Conservation (phyloP, 768 basidiomycete genomes). For the Leccinum disarticulatum region DNA sequence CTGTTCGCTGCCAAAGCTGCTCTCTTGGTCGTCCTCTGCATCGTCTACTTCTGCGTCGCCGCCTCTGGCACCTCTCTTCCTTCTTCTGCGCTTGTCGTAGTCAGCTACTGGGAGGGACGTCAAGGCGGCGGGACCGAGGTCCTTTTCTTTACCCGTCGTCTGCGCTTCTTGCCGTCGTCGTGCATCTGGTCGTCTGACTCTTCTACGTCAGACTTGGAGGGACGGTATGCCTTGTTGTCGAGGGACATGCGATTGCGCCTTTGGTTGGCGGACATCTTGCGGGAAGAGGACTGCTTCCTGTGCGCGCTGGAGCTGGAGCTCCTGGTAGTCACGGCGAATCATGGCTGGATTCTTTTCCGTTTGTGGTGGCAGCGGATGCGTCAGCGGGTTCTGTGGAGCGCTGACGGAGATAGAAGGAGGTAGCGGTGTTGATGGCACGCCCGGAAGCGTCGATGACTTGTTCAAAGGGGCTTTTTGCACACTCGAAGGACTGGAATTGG, state of each 20-base stretch:
- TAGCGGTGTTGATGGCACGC: conserved; percentile 52
- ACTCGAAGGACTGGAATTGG: conserved; percentile 32
- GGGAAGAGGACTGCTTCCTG: conserved; percentile 30
- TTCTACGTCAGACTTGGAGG: conserved; percentile 62
- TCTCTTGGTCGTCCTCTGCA: conserved; percentile 51
- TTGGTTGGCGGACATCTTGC: conserved; percentile 35
- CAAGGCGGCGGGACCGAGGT: conserved; percentile 52
- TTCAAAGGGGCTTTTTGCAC: conserved; percentile 71
- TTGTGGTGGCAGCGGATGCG: conserved; percentile 39
- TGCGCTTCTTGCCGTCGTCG: conserved; percentile 52
- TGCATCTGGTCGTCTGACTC: conserved; percentile 62
- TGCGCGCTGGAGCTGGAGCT: conserved; percentile 27
- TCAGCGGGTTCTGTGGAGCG: conserved; percentile 56
- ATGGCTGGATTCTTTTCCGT: conserved; percentile 53
- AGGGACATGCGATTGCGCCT: conserved; percentile 64
- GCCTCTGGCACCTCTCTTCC: conserved; percentile 46
- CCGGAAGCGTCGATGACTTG: conserved; percentile 56
- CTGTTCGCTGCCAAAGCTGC: conserved; percentile 39
- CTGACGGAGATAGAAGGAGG: conserved; percentile 62
- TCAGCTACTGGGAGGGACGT: conserved; percentile 67
- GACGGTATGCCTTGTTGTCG: conserved; percentile 83
- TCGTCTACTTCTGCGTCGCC: conserved; percentile 38
- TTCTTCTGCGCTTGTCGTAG: conserved; percentile 61
- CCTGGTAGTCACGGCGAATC: conserved; percentile 66
- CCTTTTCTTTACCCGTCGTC: conserved; percentile 48